Evolutionary conservation across 108 stramenopile genomes (phyloP).

Genomic region (Stephanodiscus triporus): DNA sequence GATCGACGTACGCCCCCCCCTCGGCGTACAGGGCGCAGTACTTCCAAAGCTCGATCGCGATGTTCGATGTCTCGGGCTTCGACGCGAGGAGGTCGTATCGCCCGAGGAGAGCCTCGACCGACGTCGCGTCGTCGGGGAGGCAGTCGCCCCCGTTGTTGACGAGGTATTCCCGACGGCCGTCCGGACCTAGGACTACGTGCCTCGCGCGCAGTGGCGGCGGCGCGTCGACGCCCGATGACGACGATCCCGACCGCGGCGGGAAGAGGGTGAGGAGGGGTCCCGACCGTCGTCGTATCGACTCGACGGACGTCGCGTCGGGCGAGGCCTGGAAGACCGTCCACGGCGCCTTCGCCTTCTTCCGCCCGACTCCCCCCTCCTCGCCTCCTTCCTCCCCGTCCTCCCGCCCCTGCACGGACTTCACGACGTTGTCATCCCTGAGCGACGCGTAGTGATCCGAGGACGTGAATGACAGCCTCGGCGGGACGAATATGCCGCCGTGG

Average conservation of each 20-base stretch:
- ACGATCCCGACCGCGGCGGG: background rate
- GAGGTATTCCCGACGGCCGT: conserved; percentile 29
- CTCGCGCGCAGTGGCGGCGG: background rate
- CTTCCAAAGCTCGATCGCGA: conserved; percentile 78
- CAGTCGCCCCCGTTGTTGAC: conserved; percentile 7
- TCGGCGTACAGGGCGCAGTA: conserved; percentile 63
- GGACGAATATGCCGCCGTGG: conserved; percentile 17
- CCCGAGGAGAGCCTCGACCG: background rate
- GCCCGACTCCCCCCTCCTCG: background rate
- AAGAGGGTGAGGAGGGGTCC: conserved; percentile 19
- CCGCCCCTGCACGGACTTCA: background rate
- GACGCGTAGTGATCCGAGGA: conserved; percentile 18
- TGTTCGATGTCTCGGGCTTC: conserved; percentile 16
- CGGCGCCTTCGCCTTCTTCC: background rate
- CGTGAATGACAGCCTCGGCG: conserved; percentile 41
- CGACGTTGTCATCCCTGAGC: background rate
- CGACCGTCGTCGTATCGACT: conserved; percentile 4
- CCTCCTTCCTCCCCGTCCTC: background rate
- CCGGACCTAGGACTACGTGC: conserved; percentile 15
- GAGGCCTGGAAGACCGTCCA: conserved; percentile 25
- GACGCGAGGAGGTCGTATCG: conserved; percentile 25
- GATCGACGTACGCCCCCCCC: conserved; percentile 68
- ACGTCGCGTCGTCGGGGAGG: background rate
- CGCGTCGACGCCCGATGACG: background rate
- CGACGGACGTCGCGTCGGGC: background rate